Base-by-base conservation (phyloP, 352 stramenopile species). In the Phytophthora tubulina region DNA sequence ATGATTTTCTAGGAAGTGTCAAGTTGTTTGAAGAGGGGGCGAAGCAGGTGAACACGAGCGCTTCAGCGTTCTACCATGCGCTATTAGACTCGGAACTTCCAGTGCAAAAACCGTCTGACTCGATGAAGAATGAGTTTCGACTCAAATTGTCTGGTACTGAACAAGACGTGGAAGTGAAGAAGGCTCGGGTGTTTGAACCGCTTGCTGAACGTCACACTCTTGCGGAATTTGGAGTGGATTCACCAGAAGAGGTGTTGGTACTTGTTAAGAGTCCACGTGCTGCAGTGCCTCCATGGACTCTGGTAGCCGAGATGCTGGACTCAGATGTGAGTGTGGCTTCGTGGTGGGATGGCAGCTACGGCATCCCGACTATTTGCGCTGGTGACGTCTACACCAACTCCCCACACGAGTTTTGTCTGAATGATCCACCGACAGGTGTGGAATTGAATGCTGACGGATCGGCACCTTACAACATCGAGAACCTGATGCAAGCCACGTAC, bases 261-360 rank as follows among this genome's bases (percentile, higher is more conserved):
- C 72, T 88, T 17, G 72, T 94, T 3, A 94, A 94, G 68, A 88
- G 76, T 27, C 79, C 84, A 21, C 71, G 73, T 4, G 76, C 80
- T 48, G 62, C 70, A 31, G 82, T 93, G 11, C 88, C 88, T 4
- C 88, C 88, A 0, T 95, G 88, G 88, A 70, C 78, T 6, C 54
- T 95, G n/a, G 69, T 91, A 13, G 76, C 86, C 1, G 77, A 86
- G 4, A 63, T 75, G 39, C 61, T 94, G 5, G 70, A 72, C 31
- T 85, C 80, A 1, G 88, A 95, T 56, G 44, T 95, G 44, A 95
- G 88, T 59, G 86, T 94, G 30, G 88, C 88, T 13, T 89, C 83
- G 31, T 95, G 88, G 88, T 94, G 85, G 88, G 88, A 95, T 54
- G 81, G 81, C 6, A 82, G 75, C 53, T 92, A 81, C 33, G 88